Evolutionary conservation across 1,284 basidiomycete species (phyloP), one percentile per base, ranked within the genome.

Genomic region (Ceratobasidium sp.): DNA sequence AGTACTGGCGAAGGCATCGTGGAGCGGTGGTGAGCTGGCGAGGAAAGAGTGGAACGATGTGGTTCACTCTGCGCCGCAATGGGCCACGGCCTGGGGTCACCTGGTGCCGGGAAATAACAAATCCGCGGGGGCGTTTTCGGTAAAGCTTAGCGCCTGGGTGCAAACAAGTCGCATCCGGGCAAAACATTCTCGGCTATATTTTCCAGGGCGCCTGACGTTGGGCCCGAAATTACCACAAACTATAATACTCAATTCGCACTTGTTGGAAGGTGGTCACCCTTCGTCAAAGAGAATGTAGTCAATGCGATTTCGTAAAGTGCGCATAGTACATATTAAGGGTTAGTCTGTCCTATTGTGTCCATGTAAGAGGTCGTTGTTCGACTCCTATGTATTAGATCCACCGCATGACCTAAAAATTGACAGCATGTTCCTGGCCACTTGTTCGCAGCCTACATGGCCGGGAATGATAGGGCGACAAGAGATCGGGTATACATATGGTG

Each of bases 1-100:
- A 71, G 58, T 18, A 42, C 69, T 33, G 69, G 69, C 28, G 69
- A 71, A 46, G 69, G 69, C 69, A 71, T 71, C 14, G 69, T 61
- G 28, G 25, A 23, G 23, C n/a, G 28, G 69, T 8, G n/a, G 69
- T 8, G n/a, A 51, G 46, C 18, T 11, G n/a, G 36, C 11, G 38
- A n/a, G 51, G 56, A 42, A 42, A 40, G 21, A 38, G n/a, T 14
- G 56, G n/a, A n/a, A 54, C 23, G 30, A 53, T 58, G 66, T 69
- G 66, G 66, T 69, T 69, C 40, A 36, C 66, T 38, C 23, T 63
- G 61, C 42, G 54, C 9, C 18, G 18, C 40, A 69, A 59, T 69
- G 54, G 54, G 54, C 53, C 51, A 18, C 54, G 36, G 25, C 36
- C 14, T 59, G 56, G 36, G 51, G 42, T 69, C 28, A 63, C 61